Conservation (phyloP, 805 yeast species). For the Wickerhamomyces strasburgensis region DNA sequence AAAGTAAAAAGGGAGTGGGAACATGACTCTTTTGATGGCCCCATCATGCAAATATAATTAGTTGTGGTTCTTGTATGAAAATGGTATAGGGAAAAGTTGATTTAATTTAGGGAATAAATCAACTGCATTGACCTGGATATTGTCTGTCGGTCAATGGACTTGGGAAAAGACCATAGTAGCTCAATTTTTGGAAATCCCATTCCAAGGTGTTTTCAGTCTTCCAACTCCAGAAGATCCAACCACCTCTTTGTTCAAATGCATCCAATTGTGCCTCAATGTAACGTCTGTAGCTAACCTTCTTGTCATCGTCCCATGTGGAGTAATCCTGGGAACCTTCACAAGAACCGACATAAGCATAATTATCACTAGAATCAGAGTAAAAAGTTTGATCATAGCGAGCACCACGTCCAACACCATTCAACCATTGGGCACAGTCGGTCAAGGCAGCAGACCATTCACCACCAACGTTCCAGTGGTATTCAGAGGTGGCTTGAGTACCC, state of each 20-base stretch:
- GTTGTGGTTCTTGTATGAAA: too few relatives aligned
- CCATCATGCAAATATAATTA: too few relatives aligned
- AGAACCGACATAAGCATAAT: slow-evolving; percentile 45
- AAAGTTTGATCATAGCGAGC: slow-evolving; percentile 72
- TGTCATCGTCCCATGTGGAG: slow-evolving; percentile 53
- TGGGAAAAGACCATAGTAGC: slow-evolving; percentile 64
- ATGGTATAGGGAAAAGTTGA: not conserved
- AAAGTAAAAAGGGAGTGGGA: too few relatives aligned
- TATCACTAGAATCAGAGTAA: slow-evolving; percentile 28
- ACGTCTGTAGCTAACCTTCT: slow-evolving; percentile 53
- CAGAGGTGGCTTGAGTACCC: slow-evolving; percentile 39
- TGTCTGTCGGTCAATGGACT: slow-evolving; percentile 68
- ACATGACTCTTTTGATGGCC: too few relatives aligned
- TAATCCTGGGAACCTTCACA: slow-evolving; percentile 51
- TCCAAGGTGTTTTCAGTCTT: slow-evolving; percentile 80
- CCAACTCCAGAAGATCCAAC: slow-evolving; percentile 95
- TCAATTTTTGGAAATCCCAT: slow-evolving; percentile 74
- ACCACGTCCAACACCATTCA: slow-evolving; percentile 82
- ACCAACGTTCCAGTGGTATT: slow-evolving; percentile 67
- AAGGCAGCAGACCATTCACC: slow-evolving; percentile 94
- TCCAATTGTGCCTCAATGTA: slow-evolving; percentile 89
- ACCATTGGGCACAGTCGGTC: slow-evolving; percentile 86
- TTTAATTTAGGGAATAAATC: not conserved
- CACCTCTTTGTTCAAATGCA: slow-evolving; percentile 67
- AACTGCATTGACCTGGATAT: slow-evolving; percentile 62